Evolutionary conservation across 805 yeast genomes (phyloP), one percentile per base, ranked within the genome.

Genomic region (Brettanomyces sp.): DNA sequence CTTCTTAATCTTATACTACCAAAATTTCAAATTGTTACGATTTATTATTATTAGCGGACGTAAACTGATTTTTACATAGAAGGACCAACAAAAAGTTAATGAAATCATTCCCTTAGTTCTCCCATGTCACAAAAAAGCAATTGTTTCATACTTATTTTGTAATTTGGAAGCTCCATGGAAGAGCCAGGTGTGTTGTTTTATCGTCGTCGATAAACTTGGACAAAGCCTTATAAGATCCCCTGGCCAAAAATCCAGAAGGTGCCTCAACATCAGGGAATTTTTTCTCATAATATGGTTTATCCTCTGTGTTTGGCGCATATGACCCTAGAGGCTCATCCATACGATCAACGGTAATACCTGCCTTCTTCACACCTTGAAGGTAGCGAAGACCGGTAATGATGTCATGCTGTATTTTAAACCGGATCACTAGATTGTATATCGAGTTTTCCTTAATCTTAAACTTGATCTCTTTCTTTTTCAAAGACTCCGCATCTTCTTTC

Each of bases 161-260:
- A 49, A 89, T 86, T 55, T 83, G 82, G 56, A 89, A 87, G 50
- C 82, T 77, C 96, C 96, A 90, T 41, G 91, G 85, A 54, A 87
- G 70, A 34, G 77, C 71, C 62, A 86, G 71, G 63, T 88, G 95
- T 44, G 73, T 74, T 22, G 70, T 74, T 55, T 82, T 80, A 63
- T 90, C 96, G 64, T 89, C 96, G 57, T 90, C 96, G 40, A 85
- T 72, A 57, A 89, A 88, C 63, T 83, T 85, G 13, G 95, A 81
- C 34, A 76, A 72, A 5, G 95, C 95, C 39, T 81, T 76, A 67
- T 87, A 90, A 42, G 77, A 73, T 36, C 96, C 96, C 65, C 97
- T 78, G 3, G 93, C 95, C 52, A 90, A 65, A 63, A 90, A 64
- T 1, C 97, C 97, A 41, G 87, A 74, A 35, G 97, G 97, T 5